Evolutionary conservation across 331 rosid genomes (phyloP).

Genomic region (Arachis monticola): DNA sequence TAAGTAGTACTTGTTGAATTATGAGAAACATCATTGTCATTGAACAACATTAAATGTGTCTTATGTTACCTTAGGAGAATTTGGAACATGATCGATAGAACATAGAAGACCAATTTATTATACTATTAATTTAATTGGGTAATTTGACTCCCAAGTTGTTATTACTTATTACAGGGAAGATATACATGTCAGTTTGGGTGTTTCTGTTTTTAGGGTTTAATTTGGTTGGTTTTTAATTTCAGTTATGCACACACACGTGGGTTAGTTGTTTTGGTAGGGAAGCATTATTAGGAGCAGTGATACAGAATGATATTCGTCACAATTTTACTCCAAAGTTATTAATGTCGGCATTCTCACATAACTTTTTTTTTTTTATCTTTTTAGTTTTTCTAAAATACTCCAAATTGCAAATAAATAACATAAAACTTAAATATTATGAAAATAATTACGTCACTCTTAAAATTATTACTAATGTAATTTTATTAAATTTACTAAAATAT

Average conservation of each 20-base stretch:
- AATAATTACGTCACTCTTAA: too few species aligned
- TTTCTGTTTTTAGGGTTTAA: neutral
- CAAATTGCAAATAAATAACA: too few species aligned
- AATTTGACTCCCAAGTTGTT: constrained; percentile 1
- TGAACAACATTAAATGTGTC: neutral
- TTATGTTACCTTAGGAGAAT: neutral
- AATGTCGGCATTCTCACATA: too few species aligned
- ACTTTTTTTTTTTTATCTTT: too few species aligned
- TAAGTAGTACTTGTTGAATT: neutral
- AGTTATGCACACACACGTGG: neutral
- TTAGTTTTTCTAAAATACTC: too few species aligned
- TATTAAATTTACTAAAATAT: too few species aligned
- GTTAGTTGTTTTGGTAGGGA: neutral
- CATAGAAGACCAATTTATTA: neutral
- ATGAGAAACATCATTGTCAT: neutral
- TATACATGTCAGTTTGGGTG: neutral
- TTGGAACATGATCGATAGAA: neutral
- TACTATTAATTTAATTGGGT: neutral
- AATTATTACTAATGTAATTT: too few species aligned
- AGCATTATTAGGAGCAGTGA: too few species aligned
- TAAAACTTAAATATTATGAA: too few species aligned
- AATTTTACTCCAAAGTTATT: too few species aligned
- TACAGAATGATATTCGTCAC: too few species aligned
- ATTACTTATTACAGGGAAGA: neutral
- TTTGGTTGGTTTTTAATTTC: neutral